Conservation (phyloP, 345 rosid genomes). For the Syzygium aqueum region DNA sequence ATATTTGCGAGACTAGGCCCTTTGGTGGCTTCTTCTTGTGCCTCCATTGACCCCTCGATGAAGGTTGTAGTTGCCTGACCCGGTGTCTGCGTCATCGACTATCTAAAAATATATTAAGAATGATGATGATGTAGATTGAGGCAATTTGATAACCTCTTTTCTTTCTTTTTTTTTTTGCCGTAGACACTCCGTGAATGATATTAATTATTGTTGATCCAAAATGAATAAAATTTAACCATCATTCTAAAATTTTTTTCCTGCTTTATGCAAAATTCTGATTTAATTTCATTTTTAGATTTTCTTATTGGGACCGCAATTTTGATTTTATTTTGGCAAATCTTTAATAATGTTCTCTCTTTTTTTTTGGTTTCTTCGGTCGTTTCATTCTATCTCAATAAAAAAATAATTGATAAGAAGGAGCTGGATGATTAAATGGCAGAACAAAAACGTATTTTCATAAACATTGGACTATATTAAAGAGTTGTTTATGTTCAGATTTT, state of each 20-base stretch:
- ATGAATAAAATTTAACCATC: neutral
- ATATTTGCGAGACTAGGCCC: neutral
- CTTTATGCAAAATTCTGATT: neutral
- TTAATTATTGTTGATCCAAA: neutral
- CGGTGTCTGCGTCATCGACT: neutral
- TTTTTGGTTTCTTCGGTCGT: neutral
- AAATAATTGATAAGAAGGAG: neutral
- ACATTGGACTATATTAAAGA: neutral
- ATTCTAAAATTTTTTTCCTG: neutral
- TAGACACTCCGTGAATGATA: neutral
- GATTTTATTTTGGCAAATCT: neutral
- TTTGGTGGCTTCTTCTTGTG: neutral
- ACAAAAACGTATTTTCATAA: neutral
- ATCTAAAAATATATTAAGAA: no score
- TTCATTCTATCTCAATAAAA: neutral
- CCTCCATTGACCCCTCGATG: neutral
- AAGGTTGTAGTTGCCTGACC: neutral
- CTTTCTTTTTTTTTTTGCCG: neutral
- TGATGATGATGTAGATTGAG: neutral
- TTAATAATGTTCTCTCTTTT: neutral
- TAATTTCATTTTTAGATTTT: no score
- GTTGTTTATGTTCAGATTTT: neutral
- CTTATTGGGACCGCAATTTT: neutral
- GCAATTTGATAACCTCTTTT: neutral
- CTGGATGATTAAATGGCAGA: neutral